Evolutionary conservation across 495 filamentous ascomycete genomes (phyloP), one percentile per base, ranked within the genome.

Genomic region (Xylaria curta): DNA sequence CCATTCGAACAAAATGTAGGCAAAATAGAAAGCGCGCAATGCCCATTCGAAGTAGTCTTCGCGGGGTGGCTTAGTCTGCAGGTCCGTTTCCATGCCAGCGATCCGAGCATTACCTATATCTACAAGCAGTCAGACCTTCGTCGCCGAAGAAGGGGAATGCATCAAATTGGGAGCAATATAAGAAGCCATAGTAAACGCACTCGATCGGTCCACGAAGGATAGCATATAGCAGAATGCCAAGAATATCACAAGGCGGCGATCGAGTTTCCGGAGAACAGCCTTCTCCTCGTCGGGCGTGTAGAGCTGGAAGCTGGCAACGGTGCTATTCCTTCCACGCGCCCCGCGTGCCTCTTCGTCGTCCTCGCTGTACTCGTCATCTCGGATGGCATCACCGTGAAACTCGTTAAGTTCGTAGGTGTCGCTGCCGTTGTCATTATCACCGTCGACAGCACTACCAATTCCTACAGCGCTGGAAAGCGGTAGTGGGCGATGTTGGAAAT

Each of bases 41-140:
- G 94, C 82, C 91, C 92, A 95, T 69, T 91, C 90, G 80, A 94
- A 97, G 49, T 87, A 89, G 72, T 90, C 89, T 68, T 92, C 92
- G 73, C 90, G 90, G 0, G 87, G 85, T 0, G 91, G 75, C 80
- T 83, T 12, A 87, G 84, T 42, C 82, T 82, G 77, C 3, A 95
- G 81, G 81, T 94, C 92, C 8, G 87, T 81, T 54, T 87, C 85
- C 63, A 95, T 84, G 49, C 92, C 92, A 19, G 92, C 91, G 53
- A 95, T 90, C 69, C 86, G 89, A 10, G 93, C 93, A 80, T 94
- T 94, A 71, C 92, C 92, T 71, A 94, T 93, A 79, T 94, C 91
- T 94, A 73, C 17, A 10, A 26, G 4, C 12, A 24, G 42, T 47
- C 38, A 47, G 42, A n/a, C 62, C 3, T 44, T 28, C 12, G 4